Evolutionary conservation across 148 eudicot genomes (phyloP).

Genomic region (Heliosperma pusillum): DNA sequence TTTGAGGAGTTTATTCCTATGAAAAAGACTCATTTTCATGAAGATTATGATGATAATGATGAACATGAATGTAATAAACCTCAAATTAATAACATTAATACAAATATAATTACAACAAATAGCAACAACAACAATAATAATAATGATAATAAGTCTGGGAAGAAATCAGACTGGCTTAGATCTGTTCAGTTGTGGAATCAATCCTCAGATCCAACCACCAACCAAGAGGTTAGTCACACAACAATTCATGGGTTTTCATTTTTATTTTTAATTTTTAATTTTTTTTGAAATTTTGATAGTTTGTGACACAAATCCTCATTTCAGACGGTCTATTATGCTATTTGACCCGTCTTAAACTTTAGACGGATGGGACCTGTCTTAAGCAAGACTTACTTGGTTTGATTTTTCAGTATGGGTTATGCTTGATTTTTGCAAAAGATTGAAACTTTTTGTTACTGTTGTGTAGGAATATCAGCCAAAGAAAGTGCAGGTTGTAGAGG

Average conservation of each 20-base stretch:
- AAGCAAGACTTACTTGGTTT: too few relatives aligned
- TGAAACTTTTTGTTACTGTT: neutral
- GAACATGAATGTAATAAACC: slow-evolving; percentile 29
- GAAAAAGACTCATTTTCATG: slow-evolving; percentile 27
- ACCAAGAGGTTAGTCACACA: slow-evolving; percentile 30
- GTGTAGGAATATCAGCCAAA: slow-evolving; percentile 35
- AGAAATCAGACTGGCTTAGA: slow-evolving; percentile 72
- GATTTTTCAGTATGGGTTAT: too few relatives aligned
- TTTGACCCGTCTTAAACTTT: too few relatives aligned
- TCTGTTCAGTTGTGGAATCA: slow-evolving; percentile 74
- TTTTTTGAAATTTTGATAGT: too few relatives aligned
- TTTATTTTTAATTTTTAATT: too few relatives aligned
- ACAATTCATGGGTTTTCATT: neutral
- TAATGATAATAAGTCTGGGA: slow-evolving; percentile 24
- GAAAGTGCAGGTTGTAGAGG: slow-evolving; percentile 40
- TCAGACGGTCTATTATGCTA: too few relatives aligned
- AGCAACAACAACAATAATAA: neutral
- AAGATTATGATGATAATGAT: slow-evolving; percentile 34
- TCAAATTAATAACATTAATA: slow-evolving; percentile 5
- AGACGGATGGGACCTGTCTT: too few relatives aligned
- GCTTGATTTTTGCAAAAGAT: neutral
- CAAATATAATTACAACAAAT: neutral
- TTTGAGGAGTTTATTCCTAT: slow-evolving; percentile 57
- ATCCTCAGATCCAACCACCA: slow-evolving; percentile 44
- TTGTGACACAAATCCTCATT: too few relatives aligned